A percentile compares a stretch with the other conserved stretches of the same genome.
These are phyloP conservation scores for Ajuga chamaepitys DNA, from an alignment of 257 asterid genomes.

Conservation along the genomic window DNA sequence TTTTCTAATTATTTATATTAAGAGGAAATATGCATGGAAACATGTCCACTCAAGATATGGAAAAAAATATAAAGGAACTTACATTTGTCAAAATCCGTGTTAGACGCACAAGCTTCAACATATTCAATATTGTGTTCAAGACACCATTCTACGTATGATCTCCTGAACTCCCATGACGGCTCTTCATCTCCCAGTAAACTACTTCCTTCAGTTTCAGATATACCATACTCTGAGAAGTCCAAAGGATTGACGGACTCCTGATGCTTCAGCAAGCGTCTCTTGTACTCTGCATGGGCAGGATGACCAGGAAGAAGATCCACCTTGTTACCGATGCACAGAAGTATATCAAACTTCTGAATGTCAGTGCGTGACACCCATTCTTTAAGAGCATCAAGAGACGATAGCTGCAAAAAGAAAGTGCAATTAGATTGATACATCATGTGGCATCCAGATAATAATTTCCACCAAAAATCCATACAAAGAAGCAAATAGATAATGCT, in stretches of 20 bases:
- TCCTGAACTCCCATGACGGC: constrained; percentile 41
- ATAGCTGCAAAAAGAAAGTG: constrained; percentile 40
- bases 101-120: constrained; percentile 88
- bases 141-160: constrained; percentile 72
- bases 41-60: neutral
- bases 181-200: constrained; percentile 72
- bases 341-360: constrained; percentile 62
- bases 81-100: constrained; percentile 83
- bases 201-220: constrained; percentile 88
- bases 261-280: constrained; percentile 46
- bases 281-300: constrained; percentile 76
- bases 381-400: constrained; percentile 66
- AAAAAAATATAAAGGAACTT: constrained; percentile 23
- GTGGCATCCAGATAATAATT: neutral
- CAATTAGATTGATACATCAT: constrained; percentile 10
- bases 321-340: constrained; percentile 85
- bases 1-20: neutral
- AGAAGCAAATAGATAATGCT: constrained; percentile 21
- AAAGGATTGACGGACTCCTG: constrained; percentile 31
- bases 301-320: constrained; percentile 88
- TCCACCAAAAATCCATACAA: neutral
- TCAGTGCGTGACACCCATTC: constrained; percentile 68
- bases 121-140: constrained; percentile 72
- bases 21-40: neutral
- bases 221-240: constrained; percentile 52